Evolutionary conservation across 139 green algal species (phyloP).

Genomic region (Marvania coccoides): DNA sequence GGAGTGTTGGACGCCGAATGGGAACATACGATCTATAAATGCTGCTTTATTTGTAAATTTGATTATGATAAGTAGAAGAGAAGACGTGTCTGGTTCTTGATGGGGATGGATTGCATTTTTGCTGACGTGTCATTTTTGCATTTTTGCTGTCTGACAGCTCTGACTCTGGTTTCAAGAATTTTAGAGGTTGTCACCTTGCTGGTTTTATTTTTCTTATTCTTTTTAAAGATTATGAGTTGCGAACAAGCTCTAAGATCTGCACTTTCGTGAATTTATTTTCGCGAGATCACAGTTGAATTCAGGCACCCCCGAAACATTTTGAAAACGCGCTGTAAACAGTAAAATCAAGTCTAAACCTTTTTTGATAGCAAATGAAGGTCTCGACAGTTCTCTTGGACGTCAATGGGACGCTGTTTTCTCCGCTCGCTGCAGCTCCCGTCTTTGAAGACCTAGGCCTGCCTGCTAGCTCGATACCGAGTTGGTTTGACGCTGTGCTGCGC

Average conservation of each 20-base stretch:
- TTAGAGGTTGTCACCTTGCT: not conserved
- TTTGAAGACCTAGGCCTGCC: not conserved
- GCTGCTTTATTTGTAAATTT: too few relatives aligned
- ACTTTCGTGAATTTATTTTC: not conserved
- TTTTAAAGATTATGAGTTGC: not conserved
- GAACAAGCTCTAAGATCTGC: not conserved
- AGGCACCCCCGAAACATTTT: not conserved
- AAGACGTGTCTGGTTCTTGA: too few relatives aligned
- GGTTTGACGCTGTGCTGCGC: conserved; percentile 1
- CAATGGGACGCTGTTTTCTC: not conserved
- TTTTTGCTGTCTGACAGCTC: too few relatives aligned
- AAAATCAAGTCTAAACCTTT: not conserved
- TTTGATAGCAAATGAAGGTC: not conserved
- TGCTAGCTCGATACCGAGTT: not conserved
- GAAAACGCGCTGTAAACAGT: not conserved
- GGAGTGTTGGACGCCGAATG: too few relatives aligned
- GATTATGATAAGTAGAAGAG: too few relatives aligned
- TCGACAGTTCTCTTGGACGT: not conserved
- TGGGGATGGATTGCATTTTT: too few relatives aligned
- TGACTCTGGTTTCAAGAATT: too few relatives aligned
- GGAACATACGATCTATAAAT: too few relatives aligned
- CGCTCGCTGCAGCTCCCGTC: not conserved
- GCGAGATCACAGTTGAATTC: not conserved
- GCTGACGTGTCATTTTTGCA: too few relatives aligned
- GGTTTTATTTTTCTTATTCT: not conserved